Conservation (phyloP, 805 yeast species). For the Candida taoyuanica region DNA sequence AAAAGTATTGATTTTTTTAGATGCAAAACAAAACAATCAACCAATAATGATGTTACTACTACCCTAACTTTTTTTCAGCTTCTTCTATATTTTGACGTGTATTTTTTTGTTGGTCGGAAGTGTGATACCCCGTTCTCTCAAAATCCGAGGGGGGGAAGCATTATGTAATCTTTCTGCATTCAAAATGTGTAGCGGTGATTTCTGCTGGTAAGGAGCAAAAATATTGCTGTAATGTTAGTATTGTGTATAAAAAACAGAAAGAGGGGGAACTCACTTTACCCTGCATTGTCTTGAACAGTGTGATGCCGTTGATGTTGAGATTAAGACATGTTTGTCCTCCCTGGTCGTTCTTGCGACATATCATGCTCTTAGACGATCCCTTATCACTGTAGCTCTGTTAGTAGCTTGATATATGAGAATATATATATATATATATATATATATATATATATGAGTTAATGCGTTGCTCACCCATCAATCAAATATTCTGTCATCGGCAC, state of each 20-base stretch:
- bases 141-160: too few relatives aligned
- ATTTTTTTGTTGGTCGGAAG: too few relatives aligned
- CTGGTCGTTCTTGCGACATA: conserved; percentile 39
- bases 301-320: conserved; percentile 35
- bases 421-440: neutral
- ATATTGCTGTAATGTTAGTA: conserved; percentile 30
- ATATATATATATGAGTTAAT: too few relatives aligned
- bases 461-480: conserved; percentile 25
- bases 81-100: too few relatives aligned
- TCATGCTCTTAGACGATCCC: conserved; percentile 32
- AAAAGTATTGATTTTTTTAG: too few relatives aligned
- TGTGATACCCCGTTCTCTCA: too few relatives aligned
- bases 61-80: too few relatives aligned
- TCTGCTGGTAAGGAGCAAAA: conserved; percentile 48
- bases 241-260: neutral
- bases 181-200: conserved; percentile 46
- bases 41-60: too few relatives aligned
- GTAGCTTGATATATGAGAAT: neutral
- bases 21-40: neutral
- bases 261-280: conserved; percentile 25
- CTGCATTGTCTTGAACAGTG: conserved; percentile 46
- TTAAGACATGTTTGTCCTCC: conserved; percentile 46
- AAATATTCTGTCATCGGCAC: conserved; percentile 16
- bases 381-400: conserved; percentile 13
- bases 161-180: conserved; percentile 39